These are phyloP conservation scores for Candida morakotiae DNA, from an alignment of 805 yeast species.

Conservation along the genomic window DNA sequence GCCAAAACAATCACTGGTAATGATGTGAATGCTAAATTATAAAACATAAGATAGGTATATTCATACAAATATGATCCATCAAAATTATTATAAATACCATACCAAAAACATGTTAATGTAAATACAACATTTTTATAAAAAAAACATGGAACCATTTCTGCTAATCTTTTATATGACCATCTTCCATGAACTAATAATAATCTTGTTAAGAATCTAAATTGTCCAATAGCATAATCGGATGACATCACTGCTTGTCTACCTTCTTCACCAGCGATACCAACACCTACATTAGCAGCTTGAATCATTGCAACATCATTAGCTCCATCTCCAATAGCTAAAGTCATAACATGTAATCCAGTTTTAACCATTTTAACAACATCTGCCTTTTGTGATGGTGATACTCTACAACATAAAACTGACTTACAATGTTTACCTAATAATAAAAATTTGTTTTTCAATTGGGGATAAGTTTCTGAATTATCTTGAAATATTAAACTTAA, in stretches of 20 bases:
- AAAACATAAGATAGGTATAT: slow-evolving; percentile 73
- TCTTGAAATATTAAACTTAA: slow-evolving; percentile 42
- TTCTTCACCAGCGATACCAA: slow-evolving; percentile 85
- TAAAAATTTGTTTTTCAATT: slow-evolving; percentile 49
- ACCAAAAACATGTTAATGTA: slow-evolving; percentile 75
- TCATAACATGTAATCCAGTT: slow-evolving; percentile 62
- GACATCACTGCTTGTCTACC: slow-evolving; percentile 88
- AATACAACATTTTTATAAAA: slow-evolving; percentile 75
- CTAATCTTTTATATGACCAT: slow-evolving; percentile 72
- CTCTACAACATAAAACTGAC: slow-evolving; percentile 80
- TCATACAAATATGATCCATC: slow-evolving; percentile 78
- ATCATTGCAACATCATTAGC: slow-evolving; percentile 88
- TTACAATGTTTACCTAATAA: slow-evolving; percentile 71
- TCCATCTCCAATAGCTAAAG: slow-evolving; percentile 82
- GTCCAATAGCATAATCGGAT: slow-evolving; percentile 79
- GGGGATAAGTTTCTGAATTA: slow-evolving; percentile 1
- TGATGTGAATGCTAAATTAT: slow-evolving; percentile 78
- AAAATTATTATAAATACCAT: slow-evolving; percentile 60
- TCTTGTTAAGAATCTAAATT: slow-evolving; percentile 63
- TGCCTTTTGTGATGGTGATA: slow-evolving; percentile 82
- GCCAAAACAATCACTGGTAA: slow-evolving; percentile 73
- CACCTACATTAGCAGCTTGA: slow-evolving; percentile 80
- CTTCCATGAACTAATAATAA: slow-evolving; percentile 76
- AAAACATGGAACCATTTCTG: slow-evolving; percentile 76
- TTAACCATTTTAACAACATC: slow-evolving; percentile 67